A percentile compares a stretch with the other conserved stretches of the same genome.
These are phyloP conservation scores for Perkinsus marinus DNA, from an alignment of 169 alveolate genomes.

Conservation along the genomic window DNA sequence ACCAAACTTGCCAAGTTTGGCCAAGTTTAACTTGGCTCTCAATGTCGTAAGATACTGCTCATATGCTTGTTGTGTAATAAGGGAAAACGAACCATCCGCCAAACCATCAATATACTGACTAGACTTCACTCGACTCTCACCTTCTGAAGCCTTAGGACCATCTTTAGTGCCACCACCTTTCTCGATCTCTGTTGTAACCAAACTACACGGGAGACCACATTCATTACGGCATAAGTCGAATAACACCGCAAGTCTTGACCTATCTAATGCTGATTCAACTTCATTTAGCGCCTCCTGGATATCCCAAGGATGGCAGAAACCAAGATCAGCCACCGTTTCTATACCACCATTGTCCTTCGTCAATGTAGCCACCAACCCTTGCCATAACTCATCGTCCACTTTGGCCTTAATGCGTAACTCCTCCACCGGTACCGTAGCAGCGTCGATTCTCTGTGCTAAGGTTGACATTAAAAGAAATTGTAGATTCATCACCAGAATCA, in stretches of 20 bases:
- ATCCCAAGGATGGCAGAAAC: not conserved
- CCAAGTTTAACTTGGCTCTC: not conserved
- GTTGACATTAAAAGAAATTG: not conserved
- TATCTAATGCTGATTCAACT: not conserved
- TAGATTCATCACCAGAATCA: no score
- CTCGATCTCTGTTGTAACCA: not conserved
- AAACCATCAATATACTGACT: not conserved
- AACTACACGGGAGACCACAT: not conserved
- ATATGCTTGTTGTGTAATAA: not conserved
- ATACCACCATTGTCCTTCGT: not conserved
- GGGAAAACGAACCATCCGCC: not conserved
- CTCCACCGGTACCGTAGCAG: not conserved
- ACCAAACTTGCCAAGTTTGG: no score
- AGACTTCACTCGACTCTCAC: not conserved
- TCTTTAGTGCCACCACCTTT: no score
- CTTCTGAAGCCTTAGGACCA: no score
- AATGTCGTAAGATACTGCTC: not conserved
- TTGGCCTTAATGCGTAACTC: not conserved
- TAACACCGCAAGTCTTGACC: not conserved
- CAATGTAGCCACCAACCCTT: not conserved
- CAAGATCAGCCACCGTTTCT: not conserved
- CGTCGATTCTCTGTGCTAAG: not conserved
- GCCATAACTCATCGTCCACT: not conserved
- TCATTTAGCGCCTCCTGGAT: not conserved
- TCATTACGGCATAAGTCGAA: not conserved